Evolutionary conservation across 306 rosid species (phyloP).

Genomic region (Sophora flavescens): DNA sequence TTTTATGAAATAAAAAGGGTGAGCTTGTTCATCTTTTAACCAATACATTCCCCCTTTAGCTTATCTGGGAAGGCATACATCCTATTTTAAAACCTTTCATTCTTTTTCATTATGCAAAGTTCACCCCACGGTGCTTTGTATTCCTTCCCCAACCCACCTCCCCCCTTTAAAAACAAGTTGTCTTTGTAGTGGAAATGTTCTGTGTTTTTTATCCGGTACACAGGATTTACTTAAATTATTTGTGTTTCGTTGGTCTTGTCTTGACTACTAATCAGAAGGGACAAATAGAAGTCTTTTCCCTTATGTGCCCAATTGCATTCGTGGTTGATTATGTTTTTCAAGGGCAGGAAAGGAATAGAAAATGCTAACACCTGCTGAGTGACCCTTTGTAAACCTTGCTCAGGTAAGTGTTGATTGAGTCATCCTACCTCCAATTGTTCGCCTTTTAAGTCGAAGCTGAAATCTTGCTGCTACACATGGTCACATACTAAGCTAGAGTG

Average conservation of each 20-base stretch:
- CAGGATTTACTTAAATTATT: constrained; percentile 1
- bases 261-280: constrained; percentile 45
- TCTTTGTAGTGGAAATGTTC: neutral
- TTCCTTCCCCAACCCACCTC: too few species aligned
- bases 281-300: constrained; percentile 39
- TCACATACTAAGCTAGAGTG: constrained; percentile 39
- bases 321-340: constrained; percentile 49
- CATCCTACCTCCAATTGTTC: constrained; percentile 50
- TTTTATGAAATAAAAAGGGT: too few species aligned
- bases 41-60: constrained; percentile 3
- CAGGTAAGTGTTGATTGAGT: constrained; percentile 60
- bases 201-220: neutral
- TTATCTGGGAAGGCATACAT: constrained; percentile 34
- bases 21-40: neutral
- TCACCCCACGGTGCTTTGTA: neutral
- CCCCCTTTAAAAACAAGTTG: neutral
- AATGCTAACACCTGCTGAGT: constrained; percentile 52
- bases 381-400: constrained; percentile 35
- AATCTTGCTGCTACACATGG: constrained; percentile 38
- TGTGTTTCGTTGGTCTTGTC: constrained; percentile 25
- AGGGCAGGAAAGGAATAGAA: constrained; percentile 63
- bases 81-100: neutral
- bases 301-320: constrained; percentile 43
- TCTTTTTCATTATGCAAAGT: constrained; percentile 19
- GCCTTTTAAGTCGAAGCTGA: constrained; percentile 45